These are phyloP conservation scores for Picea glauca DNA, from an alignment of 75 land plant genomes.

Conservation along the genomic window DNA sequence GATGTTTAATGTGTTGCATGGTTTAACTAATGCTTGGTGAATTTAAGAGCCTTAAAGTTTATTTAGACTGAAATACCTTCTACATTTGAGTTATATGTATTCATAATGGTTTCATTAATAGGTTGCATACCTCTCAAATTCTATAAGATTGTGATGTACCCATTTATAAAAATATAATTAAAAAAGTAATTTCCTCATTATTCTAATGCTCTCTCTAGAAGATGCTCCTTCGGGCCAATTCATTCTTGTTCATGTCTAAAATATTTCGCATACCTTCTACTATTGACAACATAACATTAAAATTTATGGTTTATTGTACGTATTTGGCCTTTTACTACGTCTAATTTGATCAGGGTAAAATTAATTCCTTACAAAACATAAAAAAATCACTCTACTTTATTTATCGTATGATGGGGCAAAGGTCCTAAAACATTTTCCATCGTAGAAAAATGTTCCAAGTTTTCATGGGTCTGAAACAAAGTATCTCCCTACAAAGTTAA, in stretches of 20 bases:
- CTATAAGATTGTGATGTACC: too few relatives aligned
- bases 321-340: neutral
- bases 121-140: too few relatives aligned
- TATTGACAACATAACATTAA: neutral
- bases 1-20: too few relatives aligned
- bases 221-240: neutral
- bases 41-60: too few relatives aligned
- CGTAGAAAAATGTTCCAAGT: constrained; percentile 82
- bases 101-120: too few relatives aligned
- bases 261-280: neutral
- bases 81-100: too few relatives aligned
- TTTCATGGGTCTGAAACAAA: constrained; percentile 80
- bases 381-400: constrained; percentile 52
- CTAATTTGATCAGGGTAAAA: neutral
- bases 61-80: too few relatives aligned
- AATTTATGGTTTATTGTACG: neutral
- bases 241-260: neutral
- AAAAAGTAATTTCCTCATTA: neutral
- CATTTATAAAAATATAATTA: too few relatives aligned
- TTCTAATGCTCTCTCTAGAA: neutral
- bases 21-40: too few relatives aligned
- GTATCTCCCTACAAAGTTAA: constrained; percentile 56
- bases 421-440: constrained; percentile 76
- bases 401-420: constrained; percentile 56
- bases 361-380: neutral